Evolutionary conservation across 176 grass and related monocot species (phyloP).

Genomic region (Triticum urartu): DNA sequence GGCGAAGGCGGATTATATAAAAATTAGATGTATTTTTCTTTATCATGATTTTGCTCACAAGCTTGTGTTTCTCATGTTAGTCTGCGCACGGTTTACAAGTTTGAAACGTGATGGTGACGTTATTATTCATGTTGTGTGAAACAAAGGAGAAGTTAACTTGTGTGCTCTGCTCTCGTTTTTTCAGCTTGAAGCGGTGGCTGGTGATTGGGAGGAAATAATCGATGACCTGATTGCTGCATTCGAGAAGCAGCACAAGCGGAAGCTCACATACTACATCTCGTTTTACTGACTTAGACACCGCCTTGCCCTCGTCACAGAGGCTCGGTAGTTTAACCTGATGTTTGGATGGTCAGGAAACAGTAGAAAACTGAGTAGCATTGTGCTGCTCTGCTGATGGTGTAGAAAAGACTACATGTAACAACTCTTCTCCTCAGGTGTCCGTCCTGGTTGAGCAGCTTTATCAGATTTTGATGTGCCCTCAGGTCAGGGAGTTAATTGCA

Average conservation of each 20-base stretch:
- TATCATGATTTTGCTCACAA: background rate
- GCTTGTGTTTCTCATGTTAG: conserved; percentile 2
- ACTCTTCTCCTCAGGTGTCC: background rate
- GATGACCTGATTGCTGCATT: conserved; percentile 48
- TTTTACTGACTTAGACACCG: conserved; percentile 37
- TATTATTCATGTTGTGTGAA: background rate
- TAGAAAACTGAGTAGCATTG: background rate
- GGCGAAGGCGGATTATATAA: background rate
- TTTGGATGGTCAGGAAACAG: background rate
- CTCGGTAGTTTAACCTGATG: too few relatives aligned
- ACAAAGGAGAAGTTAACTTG: background rate
- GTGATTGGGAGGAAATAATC: conserved; percentile 47
- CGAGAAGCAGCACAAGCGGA: conserved; percentile 51
- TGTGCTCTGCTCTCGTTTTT: background rate
- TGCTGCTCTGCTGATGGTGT: background rate
- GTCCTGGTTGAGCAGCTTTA: background rate
- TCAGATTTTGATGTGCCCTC: background rate
- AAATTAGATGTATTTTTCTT: background rate
- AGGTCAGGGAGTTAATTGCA: too few relatives aligned
- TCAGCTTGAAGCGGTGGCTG: conserved; percentile 39
- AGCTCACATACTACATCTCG: conserved; percentile 37
- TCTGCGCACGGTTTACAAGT: background rate
- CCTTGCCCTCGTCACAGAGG: background rate
- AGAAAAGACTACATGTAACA: background rate
- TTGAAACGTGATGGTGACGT: background rate